Evolutionary conservation across 306 rosid species (phyloP).

Genomic region (Corylus americana): DNA sequence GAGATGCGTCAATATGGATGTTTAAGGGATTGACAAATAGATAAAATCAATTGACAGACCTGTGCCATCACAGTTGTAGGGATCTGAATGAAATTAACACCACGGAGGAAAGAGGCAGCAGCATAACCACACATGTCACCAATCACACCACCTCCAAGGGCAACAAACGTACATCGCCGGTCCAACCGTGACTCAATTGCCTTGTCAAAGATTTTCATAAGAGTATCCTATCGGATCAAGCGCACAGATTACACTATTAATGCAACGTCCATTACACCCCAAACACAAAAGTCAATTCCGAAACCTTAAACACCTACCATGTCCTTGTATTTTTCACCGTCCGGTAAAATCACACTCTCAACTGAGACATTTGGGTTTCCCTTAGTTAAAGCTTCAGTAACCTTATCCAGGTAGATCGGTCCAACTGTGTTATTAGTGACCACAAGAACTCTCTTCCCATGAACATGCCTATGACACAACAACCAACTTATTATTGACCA

Average conservation of each 20-base stretch:
- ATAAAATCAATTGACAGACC: conserved; percentile 39
- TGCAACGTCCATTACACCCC: conserved; percentile 5
- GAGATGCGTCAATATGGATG: background rate
- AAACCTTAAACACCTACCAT: conserved; percentile 55
- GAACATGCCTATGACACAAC: conserved; percentile 70
- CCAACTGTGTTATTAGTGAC: conserved; percentile 79
- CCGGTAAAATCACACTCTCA: conserved; percentile 78
- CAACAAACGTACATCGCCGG: conserved; percentile 80
- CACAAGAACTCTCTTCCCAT: conserved; percentile 90
- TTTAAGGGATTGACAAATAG: background rate
- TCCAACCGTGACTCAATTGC: conserved; percentile 85
- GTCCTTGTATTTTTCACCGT: conserved; percentile 89
- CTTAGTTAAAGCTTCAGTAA: conserved; percentile 67
- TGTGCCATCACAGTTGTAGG: conserved; percentile 97
- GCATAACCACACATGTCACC: conserved; percentile 98
- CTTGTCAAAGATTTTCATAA: conserved; percentile 93
- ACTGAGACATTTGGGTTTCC: conserved; percentile 84
- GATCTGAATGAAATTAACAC: conserved; percentile 95
- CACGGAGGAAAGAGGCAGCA: conserved; percentile 83
- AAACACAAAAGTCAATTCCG: conserved; percentile 2
- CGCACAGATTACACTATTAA: conserved; percentile 23
- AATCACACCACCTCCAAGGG: conserved; percentile 97
- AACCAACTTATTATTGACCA: conserved; percentile 2
- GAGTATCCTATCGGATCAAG: conserved; percentile 65
- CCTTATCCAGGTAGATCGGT: conserved; percentile 81